Conservation (phyloP, 2,329 filamentous ascomycete species). For the Phaeosphaeriaceae sp. region DNA sequence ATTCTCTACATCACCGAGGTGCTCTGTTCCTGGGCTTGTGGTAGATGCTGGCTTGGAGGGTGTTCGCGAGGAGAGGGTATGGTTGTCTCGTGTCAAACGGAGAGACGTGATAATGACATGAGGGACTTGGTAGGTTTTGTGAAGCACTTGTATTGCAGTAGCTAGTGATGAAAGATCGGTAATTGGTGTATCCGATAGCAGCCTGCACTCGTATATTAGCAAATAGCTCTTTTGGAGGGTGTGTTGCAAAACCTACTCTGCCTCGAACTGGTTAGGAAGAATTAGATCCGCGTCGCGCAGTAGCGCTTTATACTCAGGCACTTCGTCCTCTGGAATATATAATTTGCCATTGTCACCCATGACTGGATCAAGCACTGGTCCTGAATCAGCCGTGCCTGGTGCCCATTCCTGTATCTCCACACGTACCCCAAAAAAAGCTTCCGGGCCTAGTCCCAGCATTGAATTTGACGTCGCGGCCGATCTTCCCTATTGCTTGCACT, state of each 20-base stretch:
- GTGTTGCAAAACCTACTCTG: slow-evolving; percentile 69
- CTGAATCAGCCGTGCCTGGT: slow-evolving; percentile 19
- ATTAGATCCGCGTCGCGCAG: slow-evolving; percentile 87
- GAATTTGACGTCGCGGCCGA: slow-evolving; percentile 78
- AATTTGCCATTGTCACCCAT: slow-evolving; percentile 96
- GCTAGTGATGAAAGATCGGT: slow-evolving; percentile 74
- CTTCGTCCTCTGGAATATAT: slow-evolving; percentile 89
- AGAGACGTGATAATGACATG: slow-evolving; percentile 95
- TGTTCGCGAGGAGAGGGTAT: slow-evolving; percentile 42
- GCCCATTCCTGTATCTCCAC: no score
- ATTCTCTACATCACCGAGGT: slow-evolving; percentile 37
- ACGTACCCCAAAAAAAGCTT: slow-evolving; percentile 83
- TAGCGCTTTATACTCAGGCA: slow-evolving; percentile 85
- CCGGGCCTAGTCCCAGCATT: slow-evolving; percentile 69
- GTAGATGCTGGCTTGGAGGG: slow-evolving; percentile 40
- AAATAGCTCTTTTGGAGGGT: background rate
- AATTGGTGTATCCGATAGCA: slow-evolving; percentile 85
- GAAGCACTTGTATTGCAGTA: slow-evolving; percentile 76
- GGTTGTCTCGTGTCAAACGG: slow-evolving; percentile 65
- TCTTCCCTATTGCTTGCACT: slow-evolving; percentile 82
- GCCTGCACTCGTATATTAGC: slow-evolving; percentile 55
- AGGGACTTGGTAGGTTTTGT: slow-evolving; percentile 76
- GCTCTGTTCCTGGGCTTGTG: slow-evolving; percentile 29
- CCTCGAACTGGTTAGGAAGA: slow-evolving; percentile 95
- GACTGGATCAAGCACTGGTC: slow-evolving; percentile 84